These are phyloP conservation scores for Carex arenaria DNA, from an alignment of 202 grass and related monocot genomes.

Conservation along the genomic window DNA sequence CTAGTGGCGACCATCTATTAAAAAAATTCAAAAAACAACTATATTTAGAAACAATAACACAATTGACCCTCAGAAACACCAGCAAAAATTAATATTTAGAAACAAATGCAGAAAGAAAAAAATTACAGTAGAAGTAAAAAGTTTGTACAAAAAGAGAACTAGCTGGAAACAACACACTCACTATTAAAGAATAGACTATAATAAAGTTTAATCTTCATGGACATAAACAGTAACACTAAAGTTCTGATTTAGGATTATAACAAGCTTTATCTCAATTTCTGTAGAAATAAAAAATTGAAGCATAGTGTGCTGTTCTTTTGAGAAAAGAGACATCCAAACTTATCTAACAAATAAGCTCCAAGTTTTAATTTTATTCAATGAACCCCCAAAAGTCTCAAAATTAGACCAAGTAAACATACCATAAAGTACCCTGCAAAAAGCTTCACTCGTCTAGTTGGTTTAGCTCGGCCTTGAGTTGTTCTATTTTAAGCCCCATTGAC, in stretches of 20 bases:
- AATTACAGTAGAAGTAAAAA: neutral
- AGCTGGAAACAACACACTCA: neutral
- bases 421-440: neutral
- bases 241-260: neutral
- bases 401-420: neutral
- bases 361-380: neutral
- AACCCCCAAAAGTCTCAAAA: neutral
- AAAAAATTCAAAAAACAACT: neutral
- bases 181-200: neutral
- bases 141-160: neutral
- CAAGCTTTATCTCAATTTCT: neutral
- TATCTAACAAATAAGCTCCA: neutral
- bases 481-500: slow-evolving; percentile 97
- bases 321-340: neutral
- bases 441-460: slow-evolving; percentile 71
- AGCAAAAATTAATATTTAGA: neutral
- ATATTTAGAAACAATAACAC: neutral
- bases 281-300: neutral
- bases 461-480: slow-evolving; percentile 97
- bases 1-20: neutral
- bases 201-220: neutral
- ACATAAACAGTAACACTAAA: neutral
- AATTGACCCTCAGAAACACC: neutral
- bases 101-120: neutral
- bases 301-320: neutral